phyloP scores from a whole-genome alignment of 2,329 filamentous ascomycete species.

The Rutstroemia sp. region DNA sequence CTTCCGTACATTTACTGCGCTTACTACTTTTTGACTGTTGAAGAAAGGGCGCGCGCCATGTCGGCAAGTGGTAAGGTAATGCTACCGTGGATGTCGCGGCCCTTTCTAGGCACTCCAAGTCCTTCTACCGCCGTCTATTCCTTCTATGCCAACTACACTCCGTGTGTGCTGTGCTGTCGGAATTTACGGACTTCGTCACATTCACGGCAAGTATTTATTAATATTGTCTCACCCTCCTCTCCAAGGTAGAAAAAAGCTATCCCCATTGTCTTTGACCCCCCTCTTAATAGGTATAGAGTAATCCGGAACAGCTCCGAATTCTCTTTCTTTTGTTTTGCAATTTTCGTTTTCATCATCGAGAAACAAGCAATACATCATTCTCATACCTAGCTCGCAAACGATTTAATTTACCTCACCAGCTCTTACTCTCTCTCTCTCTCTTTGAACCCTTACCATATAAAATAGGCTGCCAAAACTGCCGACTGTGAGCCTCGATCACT shows the following conservation, averaged over 20 bases:
- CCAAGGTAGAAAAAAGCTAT: background rate
- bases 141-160: too few relatives aligned
- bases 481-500: background rate
- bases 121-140: too few relatives aligned
- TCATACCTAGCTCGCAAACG: background rate
- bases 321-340: conserved; percentile 4
- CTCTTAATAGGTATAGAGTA: background rate
- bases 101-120: too few relatives aligned
- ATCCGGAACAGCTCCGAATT: background rate
- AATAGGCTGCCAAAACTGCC: background rate
- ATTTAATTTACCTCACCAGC: background rate
- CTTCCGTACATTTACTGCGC: too few relatives aligned
- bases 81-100: too few relatives aligned
- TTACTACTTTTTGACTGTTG: too few relatives aligned
- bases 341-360: conserved; percentile 4
- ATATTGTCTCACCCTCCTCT: background rate
- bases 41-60: too few relatives aligned
- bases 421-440: background rate
- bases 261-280: background rate
- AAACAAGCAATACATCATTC: background rate
- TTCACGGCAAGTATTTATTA: background rate
- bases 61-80: too few relatives aligned
- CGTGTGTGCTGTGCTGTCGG: background rate
- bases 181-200: background rate
- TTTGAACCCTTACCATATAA: background rate